phyloP scores from a whole-genome alignment of 495 filamentous ascomycete genomes.

The Venustampulla echinocandica region DNA sequence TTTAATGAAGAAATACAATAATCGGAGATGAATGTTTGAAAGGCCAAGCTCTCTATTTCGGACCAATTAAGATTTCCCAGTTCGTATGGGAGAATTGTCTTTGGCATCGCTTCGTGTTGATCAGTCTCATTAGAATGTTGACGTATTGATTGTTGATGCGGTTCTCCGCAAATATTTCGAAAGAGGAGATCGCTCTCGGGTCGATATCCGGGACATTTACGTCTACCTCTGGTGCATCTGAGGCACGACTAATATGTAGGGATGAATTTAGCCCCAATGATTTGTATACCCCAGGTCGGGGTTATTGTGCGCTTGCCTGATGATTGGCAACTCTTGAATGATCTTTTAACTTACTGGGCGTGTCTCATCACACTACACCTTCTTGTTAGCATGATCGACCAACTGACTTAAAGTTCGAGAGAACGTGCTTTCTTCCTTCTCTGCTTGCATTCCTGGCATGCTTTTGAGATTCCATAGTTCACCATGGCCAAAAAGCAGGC shows the following conservation, averaged over 20 bases:
- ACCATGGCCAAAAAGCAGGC: neutral
- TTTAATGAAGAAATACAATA: constrained; percentile 1
- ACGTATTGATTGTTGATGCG: neutral
- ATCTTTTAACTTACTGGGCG: neutral
- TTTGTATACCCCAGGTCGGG: neutral
- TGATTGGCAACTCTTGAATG: constrained; percentile 1
- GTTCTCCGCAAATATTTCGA: neutral
- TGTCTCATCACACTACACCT: constrained; percentile 4
- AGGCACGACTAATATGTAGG: neutral
- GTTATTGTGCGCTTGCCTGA: neutral
- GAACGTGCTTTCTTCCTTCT: constrained; percentile 3
- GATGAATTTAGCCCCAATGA: neutral
- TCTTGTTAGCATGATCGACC: neutral
- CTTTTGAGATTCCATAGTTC: constrained; percentile 4
- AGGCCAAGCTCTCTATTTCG: constrained; percentile 2
- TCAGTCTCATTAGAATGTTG: neutral
- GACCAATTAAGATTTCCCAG: neutral
- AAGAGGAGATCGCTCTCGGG: neutral
- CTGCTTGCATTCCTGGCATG: neutral
- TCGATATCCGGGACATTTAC: constrained; percentile 2
- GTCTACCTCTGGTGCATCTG: constrained; percentile 2
- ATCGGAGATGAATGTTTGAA: constrained; percentile 1
- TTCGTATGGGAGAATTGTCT: neutral
- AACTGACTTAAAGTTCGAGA: neutral
- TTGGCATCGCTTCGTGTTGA: neutral